Conservation (phyloP, 2,329 filamentous ascomycete genomes). For the Diaporthe sp. region DNA sequence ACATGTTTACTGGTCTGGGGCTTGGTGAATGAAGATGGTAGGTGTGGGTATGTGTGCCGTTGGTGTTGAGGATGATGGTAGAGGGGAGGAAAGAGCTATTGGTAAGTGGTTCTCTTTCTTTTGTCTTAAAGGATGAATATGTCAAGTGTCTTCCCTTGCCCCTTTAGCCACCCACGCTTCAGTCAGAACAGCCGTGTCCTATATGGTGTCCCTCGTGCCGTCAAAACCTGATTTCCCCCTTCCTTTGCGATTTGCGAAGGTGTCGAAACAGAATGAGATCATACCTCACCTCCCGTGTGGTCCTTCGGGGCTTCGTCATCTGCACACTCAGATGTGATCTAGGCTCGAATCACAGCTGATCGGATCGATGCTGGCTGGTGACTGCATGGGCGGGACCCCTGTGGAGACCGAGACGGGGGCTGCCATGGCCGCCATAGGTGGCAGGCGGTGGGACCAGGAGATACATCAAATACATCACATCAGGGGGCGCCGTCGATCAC, state of each 20-base stretch:
- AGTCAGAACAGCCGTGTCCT: slow-evolving; percentile 9
- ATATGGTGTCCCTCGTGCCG: slow-evolving; percentile 22
- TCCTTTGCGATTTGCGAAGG: background rate
- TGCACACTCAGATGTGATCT: slow-evolving; percentile 31
- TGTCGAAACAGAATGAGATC: slow-evolving; percentile 40
- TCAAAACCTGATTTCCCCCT: slow-evolving; percentile 41
- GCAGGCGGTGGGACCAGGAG: slow-evolving; percentile 20
- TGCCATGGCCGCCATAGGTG: background rate
- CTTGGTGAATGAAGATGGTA: slow-evolving; percentile 41
- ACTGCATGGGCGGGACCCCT: slow-evolving; percentile 35
- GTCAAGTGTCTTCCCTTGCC: background rate
- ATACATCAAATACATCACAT: slow-evolving; percentile 31
- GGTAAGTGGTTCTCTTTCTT: slow-evolving; percentile 15
- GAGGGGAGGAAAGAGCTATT: background rate
- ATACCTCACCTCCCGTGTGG: slow-evolving; percentile 33
- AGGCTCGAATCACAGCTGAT: slow-evolving; percentile 20
- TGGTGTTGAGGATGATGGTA: slow-evolving; percentile 6
- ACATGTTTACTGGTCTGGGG: slow-evolving; percentile 43
- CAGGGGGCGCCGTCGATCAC: slow-evolving; percentile 29
- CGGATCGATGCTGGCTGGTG: slow-evolving; percentile 37
- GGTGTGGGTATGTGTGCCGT: slow-evolving; percentile 30
- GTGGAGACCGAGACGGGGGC: slow-evolving; percentile 26
- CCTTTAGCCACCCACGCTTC: background rate
- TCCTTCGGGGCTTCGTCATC: slow-evolving; percentile 34
- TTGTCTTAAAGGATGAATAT: slow-evolving; percentile 12